A percentile compares a stretch with the other conserved stretches of the same genome.
Conservation (phyloP, 2,329 filamentous ascomycete genomes). For the Apiospora phragmitis region DNA sequence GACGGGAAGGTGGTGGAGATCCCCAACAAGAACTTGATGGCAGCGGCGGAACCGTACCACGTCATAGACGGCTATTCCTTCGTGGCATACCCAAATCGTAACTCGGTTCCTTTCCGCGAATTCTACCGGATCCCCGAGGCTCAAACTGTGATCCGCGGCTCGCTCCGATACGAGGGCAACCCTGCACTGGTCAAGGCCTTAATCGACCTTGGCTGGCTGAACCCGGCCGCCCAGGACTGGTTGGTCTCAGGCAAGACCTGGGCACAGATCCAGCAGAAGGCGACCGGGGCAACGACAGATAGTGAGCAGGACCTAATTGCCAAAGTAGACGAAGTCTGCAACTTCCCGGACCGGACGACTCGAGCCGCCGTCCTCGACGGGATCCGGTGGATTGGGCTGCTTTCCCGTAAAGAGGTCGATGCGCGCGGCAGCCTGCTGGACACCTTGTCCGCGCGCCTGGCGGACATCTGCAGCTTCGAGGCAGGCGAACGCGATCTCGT, state of each 20-base stretch:
- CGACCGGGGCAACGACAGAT: too few species aligned
- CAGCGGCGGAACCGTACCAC: constrained; percentile 65
- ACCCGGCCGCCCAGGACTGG: constrained; percentile 19
- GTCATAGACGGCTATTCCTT: constrained; percentile 60
- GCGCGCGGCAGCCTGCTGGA: too few species aligned
- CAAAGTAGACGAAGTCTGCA: too few species aligned
- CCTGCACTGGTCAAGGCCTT: constrained; percentile 68
- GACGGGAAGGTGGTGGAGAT: constrained; percentile 52
- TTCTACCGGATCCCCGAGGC: constrained; percentile 71
- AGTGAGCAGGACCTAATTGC: too few species aligned
- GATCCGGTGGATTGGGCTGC: too few species aligned
- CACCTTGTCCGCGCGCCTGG: too few species aligned
- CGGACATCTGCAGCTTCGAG: too few species aligned
- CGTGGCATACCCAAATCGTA: constrained; percentile 70
- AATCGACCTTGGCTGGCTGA: constrained; percentile 67
- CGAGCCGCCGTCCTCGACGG: too few species aligned
- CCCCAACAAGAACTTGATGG: constrained; percentile 58
- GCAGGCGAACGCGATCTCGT: too few species aligned
- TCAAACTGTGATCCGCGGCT: constrained; percentile 66
- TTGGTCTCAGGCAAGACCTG: constrained; percentile 17
- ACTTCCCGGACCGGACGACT: too few species aligned
- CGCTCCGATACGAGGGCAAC: constrained; percentile 68
- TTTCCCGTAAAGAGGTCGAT: too few species aligned
- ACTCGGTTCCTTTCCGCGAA: constrained; percentile 66
- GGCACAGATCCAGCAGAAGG: constrained; percentile 22